Evolutionary conservation across 1,284 basidiomycete species (phyloP), one percentile per base, ranked within the genome.

Genomic region (Marasmius fiardii): DNA sequence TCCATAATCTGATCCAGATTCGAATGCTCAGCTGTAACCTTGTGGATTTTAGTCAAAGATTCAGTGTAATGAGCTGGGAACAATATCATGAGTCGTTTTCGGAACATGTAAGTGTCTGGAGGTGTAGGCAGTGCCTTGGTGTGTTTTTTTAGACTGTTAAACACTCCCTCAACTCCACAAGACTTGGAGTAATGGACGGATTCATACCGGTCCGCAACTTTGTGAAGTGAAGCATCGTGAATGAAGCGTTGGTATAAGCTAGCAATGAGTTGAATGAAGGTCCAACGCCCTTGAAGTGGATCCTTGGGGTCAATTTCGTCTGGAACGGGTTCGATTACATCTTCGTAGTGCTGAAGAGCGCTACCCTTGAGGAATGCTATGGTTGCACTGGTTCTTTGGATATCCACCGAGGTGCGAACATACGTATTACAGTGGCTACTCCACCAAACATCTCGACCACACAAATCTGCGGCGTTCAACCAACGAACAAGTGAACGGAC

Each of bases 61-160:
- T 50, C 33, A 18, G 31, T 23, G 18, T 53, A 53, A 1, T 18
- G 26, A 10, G 12, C 12, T 1, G 56, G 56, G 4, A 54, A 18
- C 10, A 49, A 11, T 3, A 54, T 21, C 20, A 57, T 21, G 5
- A 57, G 18, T 50, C 43, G 33, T 35, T 50, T 34, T 28, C 53
- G 53, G 47, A 57, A 57, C 1, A 37, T 49, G 31, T 58, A 54
- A 0, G 50, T 20, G 28, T 58, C 52, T 1, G 52, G 52, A 2
- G 56, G 56, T 12, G 33, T 50, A 3, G 56, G 47, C 52, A 58
- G 49, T n/a, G 26, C 49, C 6, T 14, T 44, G 2, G 56, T 49
- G 35, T 48, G 51, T 1, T 52, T 12, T 1, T 24, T 43, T 21
- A 58, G 39, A 2, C 37, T 47, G 3, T 23, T 34, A 18, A 58